Evolutionary conservation across 2,329 filamentous ascomycete species (phyloP).

Genomic region (Mycosphaerelloides madeirae): DNA sequence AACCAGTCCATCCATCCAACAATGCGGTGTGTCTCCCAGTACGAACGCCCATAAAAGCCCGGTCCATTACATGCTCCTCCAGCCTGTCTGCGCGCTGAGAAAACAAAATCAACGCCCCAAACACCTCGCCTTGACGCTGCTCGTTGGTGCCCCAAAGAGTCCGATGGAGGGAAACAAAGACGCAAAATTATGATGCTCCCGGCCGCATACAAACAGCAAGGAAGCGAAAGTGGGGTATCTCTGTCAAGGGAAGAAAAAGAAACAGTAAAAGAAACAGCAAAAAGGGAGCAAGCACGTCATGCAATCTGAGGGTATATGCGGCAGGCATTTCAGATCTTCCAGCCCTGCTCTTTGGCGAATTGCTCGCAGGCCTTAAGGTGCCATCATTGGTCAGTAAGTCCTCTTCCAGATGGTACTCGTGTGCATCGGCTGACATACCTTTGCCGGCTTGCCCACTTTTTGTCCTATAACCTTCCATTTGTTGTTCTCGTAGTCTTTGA

Average conservation of each 20-base stretch:
- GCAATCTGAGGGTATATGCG: constrained; percentile 3
- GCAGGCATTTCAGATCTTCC: constrained; percentile 28
- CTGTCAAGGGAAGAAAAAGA: not conserved
- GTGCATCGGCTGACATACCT: constrained; percentile 51
- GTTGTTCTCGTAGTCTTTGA: constrained; percentile 97
- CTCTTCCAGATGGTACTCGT: not conserved
- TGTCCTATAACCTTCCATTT: constrained; percentile 98
- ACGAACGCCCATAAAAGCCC: too few species aligned
- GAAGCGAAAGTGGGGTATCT: constrained; percentile 15
- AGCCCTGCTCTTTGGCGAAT: constrained; percentile 83
- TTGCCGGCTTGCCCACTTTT: constrained; percentile 96
- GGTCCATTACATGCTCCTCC: not conserved
- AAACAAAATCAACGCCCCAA: constrained; percentile 6
- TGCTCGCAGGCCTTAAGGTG: constrained; percentile 69
- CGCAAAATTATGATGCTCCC: not conserved
- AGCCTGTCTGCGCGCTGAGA: not conserved
- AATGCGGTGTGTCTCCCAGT: too few species aligned
- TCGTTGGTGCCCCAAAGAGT: not conserved
- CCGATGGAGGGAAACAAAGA: not conserved
- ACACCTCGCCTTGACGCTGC: constrained; percentile 18
- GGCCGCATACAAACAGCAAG: not conserved
- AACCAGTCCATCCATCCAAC: too few species aligned
- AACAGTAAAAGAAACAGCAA: not conserved
- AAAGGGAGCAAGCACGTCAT: constrained; percentile 1
- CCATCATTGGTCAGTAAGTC: constrained; percentile 2